phyloP scores from a whole-genome alignment of 108 stramenopile species.

The Schizochytrium sp. region DNA sequence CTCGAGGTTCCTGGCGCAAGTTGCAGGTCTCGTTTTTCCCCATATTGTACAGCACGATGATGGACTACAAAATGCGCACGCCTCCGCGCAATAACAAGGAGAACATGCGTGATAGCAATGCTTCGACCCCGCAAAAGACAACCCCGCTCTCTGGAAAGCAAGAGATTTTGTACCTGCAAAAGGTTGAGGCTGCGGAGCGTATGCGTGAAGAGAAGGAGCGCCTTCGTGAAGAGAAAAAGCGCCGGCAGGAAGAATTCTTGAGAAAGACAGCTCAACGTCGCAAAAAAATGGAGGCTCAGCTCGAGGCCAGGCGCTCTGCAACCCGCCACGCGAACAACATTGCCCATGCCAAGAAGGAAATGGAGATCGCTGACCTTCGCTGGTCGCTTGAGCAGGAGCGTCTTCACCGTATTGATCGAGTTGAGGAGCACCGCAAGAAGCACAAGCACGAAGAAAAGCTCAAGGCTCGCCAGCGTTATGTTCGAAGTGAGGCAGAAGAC shows the following conservation, averaged over 20 bases:
- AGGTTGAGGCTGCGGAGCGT: constrained; percentile 40
- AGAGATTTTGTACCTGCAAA: not conserved
- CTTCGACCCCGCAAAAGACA: not conserved
- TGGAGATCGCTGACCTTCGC: constrained; percentile 30
- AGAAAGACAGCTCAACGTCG: constrained; percentile 4
- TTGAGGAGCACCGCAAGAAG: not conserved
- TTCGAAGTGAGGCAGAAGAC: too few relatives aligned
- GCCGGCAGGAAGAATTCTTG: constrained; percentile 44
- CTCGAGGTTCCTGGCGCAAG: too few relatives aligned
- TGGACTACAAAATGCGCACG: not conserved
- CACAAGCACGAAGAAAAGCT: not conserved
- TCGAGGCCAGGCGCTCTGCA: not conserved
- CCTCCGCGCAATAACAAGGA: constrained; percentile 39
- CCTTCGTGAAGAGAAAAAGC: constrained; percentile 51
- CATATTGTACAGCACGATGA: not conserved
- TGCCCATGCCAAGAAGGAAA: constrained; percentile 9
- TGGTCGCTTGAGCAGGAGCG: constrained; percentile 58
- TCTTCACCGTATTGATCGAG: constrained; percentile 42
- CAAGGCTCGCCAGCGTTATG: not conserved
- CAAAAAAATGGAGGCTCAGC: not conserved
- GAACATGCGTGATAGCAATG: not conserved
- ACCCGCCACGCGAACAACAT: not conserved
- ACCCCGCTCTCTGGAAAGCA: constrained; percentile 44
- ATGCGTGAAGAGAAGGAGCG: constrained; percentile 55
- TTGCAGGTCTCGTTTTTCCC: too few relatives aligned